A percentile compares a stretch with the other conserved stretches of the same genome.
phyloP scores from a whole-genome alignment of 495 filamentous ascomycete species.

The Podospora tetraspora region DNA sequence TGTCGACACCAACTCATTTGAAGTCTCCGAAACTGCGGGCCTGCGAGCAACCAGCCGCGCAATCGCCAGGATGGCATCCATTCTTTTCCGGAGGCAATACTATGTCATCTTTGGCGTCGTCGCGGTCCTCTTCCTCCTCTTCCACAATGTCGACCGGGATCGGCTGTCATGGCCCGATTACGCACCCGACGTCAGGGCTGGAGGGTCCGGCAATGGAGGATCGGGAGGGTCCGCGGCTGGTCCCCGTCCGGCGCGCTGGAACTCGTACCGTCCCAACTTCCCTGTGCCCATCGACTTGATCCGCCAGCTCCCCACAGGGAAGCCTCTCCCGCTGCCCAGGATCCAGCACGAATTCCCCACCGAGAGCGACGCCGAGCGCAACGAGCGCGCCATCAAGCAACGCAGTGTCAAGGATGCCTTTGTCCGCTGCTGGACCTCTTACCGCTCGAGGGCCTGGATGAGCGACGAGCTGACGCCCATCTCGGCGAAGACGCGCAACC shows the following conservation, averaged over 20 bases:
- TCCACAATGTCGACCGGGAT: constrained; percentile 8
- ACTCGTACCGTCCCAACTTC: constrained; percentile 47
- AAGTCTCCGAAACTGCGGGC: neutral
- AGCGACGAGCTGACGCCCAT: constrained; percentile 71
- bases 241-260: constrained; percentile 12
- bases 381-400: constrained; percentile 34
- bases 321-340: constrained; percentile 60
- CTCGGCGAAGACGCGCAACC: constrained; percentile 46
- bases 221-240: neutral
- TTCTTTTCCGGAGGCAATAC: neutral
- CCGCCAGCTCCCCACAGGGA: constrained; percentile 64
- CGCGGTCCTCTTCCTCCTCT: constrained; percentile 4
- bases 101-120: neutral
- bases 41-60: neutral
- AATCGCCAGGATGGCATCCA: neutral
- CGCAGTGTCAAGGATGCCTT: constrained; percentile 62
- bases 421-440: constrained; percentile 69
- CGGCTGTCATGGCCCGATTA: neutral
- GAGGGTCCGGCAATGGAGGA: neutral
- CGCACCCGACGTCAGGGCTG: neutral
- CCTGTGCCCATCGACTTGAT: constrained; percentile 55
- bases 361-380: constrained; percentile 31
- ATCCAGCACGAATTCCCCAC: constrained; percentile 53
- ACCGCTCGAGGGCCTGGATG: constrained; percentile 69
- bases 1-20: neutral